Evolutionary conservation across 169 alveolate species (phyloP).

Genomic region (Plasmodium billcollinsi): DNA sequence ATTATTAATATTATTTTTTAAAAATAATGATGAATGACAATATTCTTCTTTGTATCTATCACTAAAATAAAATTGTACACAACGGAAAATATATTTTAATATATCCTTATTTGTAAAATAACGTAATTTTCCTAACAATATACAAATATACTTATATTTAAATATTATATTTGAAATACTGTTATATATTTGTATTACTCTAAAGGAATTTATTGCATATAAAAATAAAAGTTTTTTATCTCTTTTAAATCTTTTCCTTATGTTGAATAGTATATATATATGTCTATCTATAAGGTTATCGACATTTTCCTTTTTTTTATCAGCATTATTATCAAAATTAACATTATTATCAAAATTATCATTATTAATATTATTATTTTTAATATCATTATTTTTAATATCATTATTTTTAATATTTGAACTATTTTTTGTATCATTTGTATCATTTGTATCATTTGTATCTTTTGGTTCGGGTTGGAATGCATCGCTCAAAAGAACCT

Average conservation of each 20-base stretch:
- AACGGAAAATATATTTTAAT: constrained; percentile 19
- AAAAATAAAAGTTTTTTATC: constrained; percentile 46
- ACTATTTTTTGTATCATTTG: neutral
- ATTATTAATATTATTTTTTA: constrained; percentile 8
- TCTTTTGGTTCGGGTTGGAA: no score
- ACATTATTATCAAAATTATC: neutral
- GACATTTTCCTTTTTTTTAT: neutral
- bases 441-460: neutral
- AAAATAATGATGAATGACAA: neutral
- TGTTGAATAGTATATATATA: neutral
- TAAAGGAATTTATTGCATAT: constrained; percentile 59
- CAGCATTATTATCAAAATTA: neutral
- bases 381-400: no score
- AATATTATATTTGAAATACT: constrained; percentile 42
- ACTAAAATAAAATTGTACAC: constrained; percentile 27
- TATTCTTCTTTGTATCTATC: constrained; percentile 15
- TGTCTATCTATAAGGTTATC: neutral
- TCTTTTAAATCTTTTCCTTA: constrained; percentile 29
- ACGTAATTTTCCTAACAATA: constrained; percentile 22
- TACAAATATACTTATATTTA: constrained; percentile 47
- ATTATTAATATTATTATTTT: neutral
- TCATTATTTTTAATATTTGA: neutral
- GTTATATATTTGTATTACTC: constrained; percentile 60
- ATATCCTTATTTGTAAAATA: constrained; percentile 26
- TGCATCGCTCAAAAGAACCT: no score